These are phyloP conservation scores for Phytophthora ohioensis DNA, from an alignment of 352 stramenopile species.

Conservation along the genomic window DNA sequence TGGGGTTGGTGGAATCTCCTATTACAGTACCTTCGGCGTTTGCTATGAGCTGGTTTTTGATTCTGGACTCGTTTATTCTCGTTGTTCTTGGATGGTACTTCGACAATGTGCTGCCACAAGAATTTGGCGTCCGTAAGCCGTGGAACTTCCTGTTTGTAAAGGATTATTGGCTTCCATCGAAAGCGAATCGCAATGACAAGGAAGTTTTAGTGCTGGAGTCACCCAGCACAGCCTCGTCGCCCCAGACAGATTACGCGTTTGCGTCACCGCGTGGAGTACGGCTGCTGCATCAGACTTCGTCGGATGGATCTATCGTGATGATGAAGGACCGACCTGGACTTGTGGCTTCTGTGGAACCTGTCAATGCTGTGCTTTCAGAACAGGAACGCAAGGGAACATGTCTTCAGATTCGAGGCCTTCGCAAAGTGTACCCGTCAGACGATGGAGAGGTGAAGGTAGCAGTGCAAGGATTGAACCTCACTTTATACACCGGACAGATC, in stretches of 20 bases:
- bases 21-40: slow-evolving; percentile 54
- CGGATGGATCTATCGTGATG: slow-evolving; percentile 43
- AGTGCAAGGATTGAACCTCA: slow-evolving; percentile 87
- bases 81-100: slow-evolving; percentile 91
- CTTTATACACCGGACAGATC: slow-evolving; percentile 95
- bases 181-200: slow-evolving; percentile 21
- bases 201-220: slow-evolving; percentile 35
- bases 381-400: slow-evolving; percentile 55
- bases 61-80: slow-evolving; percentile 90
- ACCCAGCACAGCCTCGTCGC: slow-evolving; percentile 28
- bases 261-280: slow-evolving; percentile 21
- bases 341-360: slow-evolving; percentile 49
- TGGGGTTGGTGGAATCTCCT: slow-evolving; percentile 47
- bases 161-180: slow-evolving; percentile 36
- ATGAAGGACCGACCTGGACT: slow-evolving; percentile 35
- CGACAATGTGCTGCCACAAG: slow-evolving; percentile 92
- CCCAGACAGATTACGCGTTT: slow-evolving; percentile 38
- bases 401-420: slow-evolving; percentile 56
- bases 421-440: slow-evolving; percentile 67
- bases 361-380: slow-evolving; percentile 46
- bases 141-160: slow-evolving; percentile 92
- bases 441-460: slow-evolving; percentile 81
- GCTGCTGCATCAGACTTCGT: slow-evolving; percentile 42
- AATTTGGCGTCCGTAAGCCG: slow-evolving; percentile 89
- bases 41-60: slow-evolving; percentile 71